Conservation (phyloP, 2,329 filamentous ascomycete genomes). For the Lizonia empirigonia region DNA sequence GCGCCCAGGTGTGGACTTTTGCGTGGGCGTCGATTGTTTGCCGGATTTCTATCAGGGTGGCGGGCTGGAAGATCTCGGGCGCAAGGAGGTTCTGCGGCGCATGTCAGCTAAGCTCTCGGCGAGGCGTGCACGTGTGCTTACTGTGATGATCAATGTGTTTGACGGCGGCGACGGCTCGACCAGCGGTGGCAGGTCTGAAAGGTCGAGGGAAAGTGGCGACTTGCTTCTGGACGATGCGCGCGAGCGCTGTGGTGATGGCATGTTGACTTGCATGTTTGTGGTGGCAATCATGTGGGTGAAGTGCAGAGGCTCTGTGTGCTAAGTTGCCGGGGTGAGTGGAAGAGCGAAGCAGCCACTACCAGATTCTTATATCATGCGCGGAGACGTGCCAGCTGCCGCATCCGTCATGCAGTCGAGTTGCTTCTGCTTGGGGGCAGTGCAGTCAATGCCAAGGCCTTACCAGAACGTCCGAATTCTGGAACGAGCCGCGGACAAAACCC, state of each 20-base stretch:
- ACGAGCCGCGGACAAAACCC: conserved; percentile 11
- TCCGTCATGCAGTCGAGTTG: conserved; percentile 12
- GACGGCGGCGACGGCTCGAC: conserved; percentile 74
- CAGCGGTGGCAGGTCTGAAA: conserved; percentile 73
- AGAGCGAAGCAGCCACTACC: conserved; percentile 16
- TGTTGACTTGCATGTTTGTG: conserved; percentile 36
- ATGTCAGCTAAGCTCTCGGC: conserved; percentile 21
- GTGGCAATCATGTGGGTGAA: conserved; percentile 24
- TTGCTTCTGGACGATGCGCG: conserved; percentile 45
- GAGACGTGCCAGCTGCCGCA: conserved; percentile 30
- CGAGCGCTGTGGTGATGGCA: conserved; percentile 43
- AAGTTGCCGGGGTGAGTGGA: conserved; percentile 21
- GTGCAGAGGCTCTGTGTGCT: conserved; percentile 6
- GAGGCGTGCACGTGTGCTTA: conserved; percentile 28
- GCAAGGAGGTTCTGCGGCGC: conserved; percentile 67
- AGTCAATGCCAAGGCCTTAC: conserved; percentile 25
- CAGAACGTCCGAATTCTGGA: conserved; percentile 18
- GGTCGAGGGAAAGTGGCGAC: conserved; percentile 70
- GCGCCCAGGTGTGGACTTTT: conserved; percentile 76
- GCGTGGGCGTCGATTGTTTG: conserved; percentile 72
- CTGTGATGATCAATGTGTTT: conserved; percentile 83
- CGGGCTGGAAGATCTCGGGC: conserved; percentile 72
- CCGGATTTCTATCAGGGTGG: conserved; percentile 75
- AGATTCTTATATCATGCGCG: conserved; percentile 30
- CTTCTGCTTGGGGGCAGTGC: conserved; percentile 20